Base-by-base conservation (phyloP, 495 filamentous ascomycete species). In the Aspergillus egyptiacus region DNA sequence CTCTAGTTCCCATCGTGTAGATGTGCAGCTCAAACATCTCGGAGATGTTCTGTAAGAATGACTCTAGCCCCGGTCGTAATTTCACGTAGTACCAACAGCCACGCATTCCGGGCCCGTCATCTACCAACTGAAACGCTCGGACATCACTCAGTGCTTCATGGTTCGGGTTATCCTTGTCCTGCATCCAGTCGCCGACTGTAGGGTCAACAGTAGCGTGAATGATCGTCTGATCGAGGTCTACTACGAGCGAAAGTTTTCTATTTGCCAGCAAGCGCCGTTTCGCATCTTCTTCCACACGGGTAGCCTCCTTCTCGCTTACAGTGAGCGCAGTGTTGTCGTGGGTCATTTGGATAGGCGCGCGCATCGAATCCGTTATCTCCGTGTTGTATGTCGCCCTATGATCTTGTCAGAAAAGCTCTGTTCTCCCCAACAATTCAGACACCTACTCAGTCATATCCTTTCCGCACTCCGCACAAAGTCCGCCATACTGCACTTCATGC, bases 141-240 rank as follows among this genome's bases (percentile, higher is more conserved):
- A 97, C 90, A 55, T 93, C 85, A 60, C 88, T 91, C 49, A 97
- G 82, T 2, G 89, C 86, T 36, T 89, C 83, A 63, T 96, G 78
- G 60, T 99, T 99, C 24, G 93, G 89, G 50, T 94, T 96, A 5
- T 78, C 75, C 37, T 83, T 79, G 66, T 99, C 89, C 43, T 77
- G 72, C 69, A 93, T 87, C 93, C 93, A 99, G 64, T 99, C 89
- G 46, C 82, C 90, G 31, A 99, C 83, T 1, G 93, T 99, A 15
- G 90, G 91, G 50, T 99, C 93, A 57, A 96, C 91, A 38, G 90
- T 95, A 13, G 93, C 93, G 65, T 99, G 93, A 51, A 99, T 97
- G 59, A 99, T 93, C 17, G 93, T 99, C 66, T 96, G 91, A 62
- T 99, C 93, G 20, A 99, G 70, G 74, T 99, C 93, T 53, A 99